Conservation (phyloP, 306 rosid genomes). For the Glycine tomentella region DNA sequence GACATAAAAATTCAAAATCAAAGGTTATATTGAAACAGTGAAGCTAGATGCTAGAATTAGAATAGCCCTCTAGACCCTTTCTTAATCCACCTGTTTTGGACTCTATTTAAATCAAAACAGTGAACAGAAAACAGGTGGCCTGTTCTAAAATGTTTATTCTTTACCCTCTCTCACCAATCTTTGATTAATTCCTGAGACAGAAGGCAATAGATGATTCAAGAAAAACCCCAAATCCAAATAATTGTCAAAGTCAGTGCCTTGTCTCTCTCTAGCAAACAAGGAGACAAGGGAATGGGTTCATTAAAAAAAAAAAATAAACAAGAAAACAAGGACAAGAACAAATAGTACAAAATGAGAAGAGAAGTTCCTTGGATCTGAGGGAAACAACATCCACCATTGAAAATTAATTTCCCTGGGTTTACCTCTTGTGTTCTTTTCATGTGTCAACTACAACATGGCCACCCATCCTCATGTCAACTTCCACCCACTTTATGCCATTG, state of each 20-base stretch:
- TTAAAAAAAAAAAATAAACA: neutral
- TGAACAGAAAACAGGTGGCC: neutral
- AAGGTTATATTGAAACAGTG: conserved; percentile 19
- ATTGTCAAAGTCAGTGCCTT: conserved; percentile 47
- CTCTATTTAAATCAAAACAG: conserved; percentile 1
- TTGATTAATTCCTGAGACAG: conserved; percentile 43
- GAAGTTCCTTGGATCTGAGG: conserved; percentile 64
- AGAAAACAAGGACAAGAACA: conserved; percentile 29
- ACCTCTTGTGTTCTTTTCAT: conserved; percentile 53
- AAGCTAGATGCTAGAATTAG: conserved; percentile 41
- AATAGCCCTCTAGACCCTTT: conserved; percentile 42
- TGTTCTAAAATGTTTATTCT: conserved; percentile 49
- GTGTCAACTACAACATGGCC: conserved; percentile 48
- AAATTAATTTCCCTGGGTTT: conserved; percentile 28
- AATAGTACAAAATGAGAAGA: conserved; percentile 30
- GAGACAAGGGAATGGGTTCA: conserved; percentile 55
- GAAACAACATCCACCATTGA: conserved; percentile 57
- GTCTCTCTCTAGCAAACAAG: conserved; percentile 49
- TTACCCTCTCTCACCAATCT: conserved; percentile 46
- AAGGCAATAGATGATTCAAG: conserved; percentile 53
- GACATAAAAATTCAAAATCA: conserved; percentile 20
- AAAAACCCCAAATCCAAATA: conserved; percentile 42
- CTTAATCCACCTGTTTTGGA: conserved; percentile 39
- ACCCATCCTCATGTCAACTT: conserved; percentile 48
- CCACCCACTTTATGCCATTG: conserved; percentile 48